phyloP scores from a whole-genome alignment of 257 asterid species.

The Solanum pimpinellifolium region DNA sequence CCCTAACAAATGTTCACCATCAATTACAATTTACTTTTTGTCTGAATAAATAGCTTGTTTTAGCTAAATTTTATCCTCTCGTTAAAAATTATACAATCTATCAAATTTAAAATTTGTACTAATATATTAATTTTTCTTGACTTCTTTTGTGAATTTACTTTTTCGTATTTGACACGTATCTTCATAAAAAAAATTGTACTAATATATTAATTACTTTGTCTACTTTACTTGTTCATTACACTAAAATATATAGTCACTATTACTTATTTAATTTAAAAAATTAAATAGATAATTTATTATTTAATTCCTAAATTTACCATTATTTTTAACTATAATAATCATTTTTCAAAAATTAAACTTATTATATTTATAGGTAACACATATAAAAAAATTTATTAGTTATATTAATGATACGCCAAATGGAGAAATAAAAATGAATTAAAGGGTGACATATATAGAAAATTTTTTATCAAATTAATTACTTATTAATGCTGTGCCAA shows the following conservation, averaged over 20 bases:
- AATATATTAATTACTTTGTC: no score
- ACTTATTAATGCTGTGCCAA: not conserved
- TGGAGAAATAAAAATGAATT: not conserved
- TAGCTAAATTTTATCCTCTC: no score
- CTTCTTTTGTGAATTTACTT: not conserved
- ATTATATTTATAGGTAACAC: not conserved
- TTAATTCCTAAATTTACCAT: not conserved
- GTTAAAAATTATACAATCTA: no score
- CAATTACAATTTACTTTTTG: not conserved
- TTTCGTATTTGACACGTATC: no score
- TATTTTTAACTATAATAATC: not conserved
- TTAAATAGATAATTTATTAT: not conserved
- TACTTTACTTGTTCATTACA: not conserved
- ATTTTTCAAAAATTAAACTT: not conserved
- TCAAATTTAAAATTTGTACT: no score
- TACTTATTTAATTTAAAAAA: not conserved
- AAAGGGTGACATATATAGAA: not conserved
- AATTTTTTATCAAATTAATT: not conserved
- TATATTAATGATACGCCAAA: not conserved
- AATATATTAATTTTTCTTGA: no score
- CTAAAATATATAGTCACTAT: not conserved
- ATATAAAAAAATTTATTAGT: not conserved
- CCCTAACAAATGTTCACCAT: not conserved
- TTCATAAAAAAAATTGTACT: not conserved
- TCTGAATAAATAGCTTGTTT: not conserved